phyloP scores from a whole-genome alignment of 805 yeast genomes.

The Pichia ethanolica region DNA sequence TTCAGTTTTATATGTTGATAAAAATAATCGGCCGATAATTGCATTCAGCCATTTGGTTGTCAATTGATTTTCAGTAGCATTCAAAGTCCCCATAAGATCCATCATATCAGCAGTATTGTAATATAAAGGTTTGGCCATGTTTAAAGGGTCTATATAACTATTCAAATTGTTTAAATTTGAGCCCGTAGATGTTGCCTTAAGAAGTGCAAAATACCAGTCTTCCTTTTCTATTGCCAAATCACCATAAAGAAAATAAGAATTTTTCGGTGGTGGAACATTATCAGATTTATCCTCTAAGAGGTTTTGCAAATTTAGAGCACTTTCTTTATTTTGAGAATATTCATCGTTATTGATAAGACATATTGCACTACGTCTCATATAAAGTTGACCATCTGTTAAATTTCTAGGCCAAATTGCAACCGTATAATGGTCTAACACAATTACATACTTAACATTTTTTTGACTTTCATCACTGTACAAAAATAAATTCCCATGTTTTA shows the following conservation, averaged over 20 bases:
- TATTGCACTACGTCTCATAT: conserved; percentile 73
- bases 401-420: conserved; percentile 82
- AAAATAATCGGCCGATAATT: conserved; percentile 70
- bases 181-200: conserved; percentile 49
- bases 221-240: conserved; percentile 81
- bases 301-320: conserved; percentile 42
- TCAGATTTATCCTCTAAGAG: conserved; percentile 7
- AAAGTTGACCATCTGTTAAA: conserved; percentile 67
- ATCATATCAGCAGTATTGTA: conserved; percentile 66
- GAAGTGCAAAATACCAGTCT: conserved; percentile 83
- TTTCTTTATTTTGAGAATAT: neutral
- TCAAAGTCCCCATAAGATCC: conserved; percentile 64
- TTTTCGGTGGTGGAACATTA: conserved; percentile 29
- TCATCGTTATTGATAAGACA: conserved; percentile 49
- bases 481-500: conserved; percentile 83
- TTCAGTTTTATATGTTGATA: conserved; percentile 68
- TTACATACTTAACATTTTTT: conserved; percentile 65
- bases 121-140: conserved; percentile 67
- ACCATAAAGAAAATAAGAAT: conserved; percentile 55
- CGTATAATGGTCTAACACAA: conserved; percentile 63
- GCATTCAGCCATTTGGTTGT: conserved; percentile 92
- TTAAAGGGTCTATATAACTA: conserved; percentile 42
- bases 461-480: conserved; percentile 67
- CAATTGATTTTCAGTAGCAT: conserved; percentile 76
- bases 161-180: neutral